Percentiles rank a stretch among this genome's conserved stretches.
These are phyloP conservation scores for Farysia itapuensis DNA, from an alignment of 1,284 basidiomycete genomes.

Conservation along the genomic window DNA sequence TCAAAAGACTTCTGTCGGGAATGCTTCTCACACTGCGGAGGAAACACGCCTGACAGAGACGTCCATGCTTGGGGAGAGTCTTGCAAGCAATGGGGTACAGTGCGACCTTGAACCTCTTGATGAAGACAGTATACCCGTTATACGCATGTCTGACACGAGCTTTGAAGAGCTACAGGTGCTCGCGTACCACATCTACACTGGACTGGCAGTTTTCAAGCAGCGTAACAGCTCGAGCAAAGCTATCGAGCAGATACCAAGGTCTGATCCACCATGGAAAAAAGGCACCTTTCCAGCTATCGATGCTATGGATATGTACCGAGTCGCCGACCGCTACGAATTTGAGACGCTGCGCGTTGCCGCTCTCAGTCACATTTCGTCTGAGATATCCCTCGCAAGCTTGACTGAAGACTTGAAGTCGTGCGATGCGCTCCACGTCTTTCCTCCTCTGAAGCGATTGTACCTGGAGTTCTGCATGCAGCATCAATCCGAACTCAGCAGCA, in stretches of 20 bases:
- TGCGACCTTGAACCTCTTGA: too few species aligned
- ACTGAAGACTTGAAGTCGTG: neutral
- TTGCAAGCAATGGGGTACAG: too few species aligned
- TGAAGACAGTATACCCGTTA: too few species aligned
- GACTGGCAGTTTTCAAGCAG: neutral
- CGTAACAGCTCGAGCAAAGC: neutral
- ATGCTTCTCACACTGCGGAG: too few species aligned
- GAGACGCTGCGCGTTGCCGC: constrained; percentile 1
- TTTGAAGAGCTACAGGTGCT: constrained; percentile 2
- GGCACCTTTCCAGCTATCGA: neutral
- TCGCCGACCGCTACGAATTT: constrained; percentile 7
- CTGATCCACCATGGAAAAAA: neutral
- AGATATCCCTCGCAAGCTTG: neutral
- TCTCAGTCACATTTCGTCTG: constrained; percentile 1
- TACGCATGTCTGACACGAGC: neutral
- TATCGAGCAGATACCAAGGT: too few species aligned
- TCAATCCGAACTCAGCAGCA: neutral
- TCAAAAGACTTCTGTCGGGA: too few species aligned
- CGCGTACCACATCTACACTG: constrained; percentile 1
- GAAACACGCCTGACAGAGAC: too few species aligned
- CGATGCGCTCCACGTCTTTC: constrained; percentile 5
- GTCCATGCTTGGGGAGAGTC: too few species aligned
- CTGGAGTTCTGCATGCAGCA: neutral
- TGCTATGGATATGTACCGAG: constrained; percentile 7
- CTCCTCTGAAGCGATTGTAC: constrained; percentile 5